Conservation (phyloP, 352 stramenopile species). For the Pythium volutum region DNA sequence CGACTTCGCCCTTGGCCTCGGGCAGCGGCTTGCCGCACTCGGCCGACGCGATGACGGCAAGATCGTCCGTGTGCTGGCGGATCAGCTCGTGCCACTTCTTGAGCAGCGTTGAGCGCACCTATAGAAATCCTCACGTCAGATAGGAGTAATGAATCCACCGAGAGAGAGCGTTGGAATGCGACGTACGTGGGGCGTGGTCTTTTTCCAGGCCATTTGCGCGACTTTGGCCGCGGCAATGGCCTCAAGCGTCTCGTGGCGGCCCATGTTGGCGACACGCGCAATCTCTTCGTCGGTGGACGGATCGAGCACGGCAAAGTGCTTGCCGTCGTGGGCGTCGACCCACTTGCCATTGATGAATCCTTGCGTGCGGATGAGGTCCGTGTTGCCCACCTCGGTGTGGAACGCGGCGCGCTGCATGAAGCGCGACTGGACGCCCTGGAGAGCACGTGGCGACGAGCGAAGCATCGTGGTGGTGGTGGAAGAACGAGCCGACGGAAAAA, state of each 20-base stretch:
- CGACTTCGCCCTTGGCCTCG: constrained; percentile 93
- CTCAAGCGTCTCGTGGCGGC: constrained; percentile 53
- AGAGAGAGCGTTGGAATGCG: background rate
- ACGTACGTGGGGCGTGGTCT: constrained; percentile 55
- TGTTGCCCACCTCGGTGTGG: constrained; percentile 56
- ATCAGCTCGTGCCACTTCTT: constrained; percentile 85
- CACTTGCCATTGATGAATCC: constrained; percentile 80
- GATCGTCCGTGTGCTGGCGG: constrained; percentile 62
- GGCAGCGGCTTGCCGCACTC: constrained; percentile 97
- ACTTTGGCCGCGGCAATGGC: constrained; percentile 65
- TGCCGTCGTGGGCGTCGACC: constrained; percentile 54
- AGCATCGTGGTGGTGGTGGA: constrained; percentile 24
- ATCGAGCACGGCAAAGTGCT: constrained; percentile 65
- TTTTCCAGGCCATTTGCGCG: constrained; percentile 71
- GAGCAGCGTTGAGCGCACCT: constrained; percentile 56
- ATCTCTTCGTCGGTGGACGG: constrained; percentile 78
- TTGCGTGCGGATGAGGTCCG: constrained; percentile 66
- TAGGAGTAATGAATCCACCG: no score
- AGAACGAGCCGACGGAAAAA: background rate
- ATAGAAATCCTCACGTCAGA: constrained; percentile 4
- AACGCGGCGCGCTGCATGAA: constrained; percentile 24
- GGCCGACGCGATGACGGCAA: constrained; percentile 93
- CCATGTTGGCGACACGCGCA: constrained; percentile 68
- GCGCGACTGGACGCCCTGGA: background rate
- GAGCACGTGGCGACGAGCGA: constrained; percentile 21